Percentiles rank a stretch among this genome's conserved stretches.
These are phyloP conservation scores for Botryococcus braunii DNA, from an alignment of 163 green algal genomes.

Conservation along the genomic window DNA sequence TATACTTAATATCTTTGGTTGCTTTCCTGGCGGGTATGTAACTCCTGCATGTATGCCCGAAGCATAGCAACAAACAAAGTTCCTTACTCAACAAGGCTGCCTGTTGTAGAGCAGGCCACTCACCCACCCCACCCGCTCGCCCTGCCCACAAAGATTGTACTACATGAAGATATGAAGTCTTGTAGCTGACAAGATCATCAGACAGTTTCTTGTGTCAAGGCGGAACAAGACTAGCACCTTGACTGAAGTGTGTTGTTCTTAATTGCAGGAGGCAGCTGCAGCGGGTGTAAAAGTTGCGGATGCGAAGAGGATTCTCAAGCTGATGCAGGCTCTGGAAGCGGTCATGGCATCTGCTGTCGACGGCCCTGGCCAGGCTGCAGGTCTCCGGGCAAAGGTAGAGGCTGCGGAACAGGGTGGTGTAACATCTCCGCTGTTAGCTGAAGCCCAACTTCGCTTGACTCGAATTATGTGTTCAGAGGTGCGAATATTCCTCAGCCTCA, in stretches of 20 bases:
- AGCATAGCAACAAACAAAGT: too few relatives aligned
- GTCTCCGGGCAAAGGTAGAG: constrained; percentile 30
- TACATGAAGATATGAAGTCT: too few relatives aligned
- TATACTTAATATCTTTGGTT: too few relatives aligned
- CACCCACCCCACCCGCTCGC: too few relatives aligned
- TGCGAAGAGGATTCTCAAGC: constrained; percentile 56
- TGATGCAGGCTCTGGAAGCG: constrained; percentile 58
- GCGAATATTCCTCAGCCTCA: background rate
- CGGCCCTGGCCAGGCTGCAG: constrained; percentile 10
- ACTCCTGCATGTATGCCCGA: too few relatives aligned
- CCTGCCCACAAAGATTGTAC: too few relatives aligned
- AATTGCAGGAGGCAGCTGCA: constrained; percentile 43
- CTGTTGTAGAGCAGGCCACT: too few relatives aligned
- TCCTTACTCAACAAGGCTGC: too few relatives aligned
- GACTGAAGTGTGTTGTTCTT: constrained; percentile 4
- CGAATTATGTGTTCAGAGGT: constrained; percentile 33
- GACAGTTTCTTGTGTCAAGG: background rate
- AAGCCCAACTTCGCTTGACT: constrained; percentile 23
- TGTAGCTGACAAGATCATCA: too few relatives aligned
- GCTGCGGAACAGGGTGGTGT: constrained; percentile 43
- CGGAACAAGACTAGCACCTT: too few relatives aligned
- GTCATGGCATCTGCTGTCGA: constrained; percentile 24
- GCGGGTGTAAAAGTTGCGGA: constrained; percentile 55
- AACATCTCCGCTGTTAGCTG: constrained; percentile 17
- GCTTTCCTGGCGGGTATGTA: too few relatives aligned